phyloP scores from a whole-genome alignment of 345 rosid species.

The Eucalyptus regnans region DNA sequence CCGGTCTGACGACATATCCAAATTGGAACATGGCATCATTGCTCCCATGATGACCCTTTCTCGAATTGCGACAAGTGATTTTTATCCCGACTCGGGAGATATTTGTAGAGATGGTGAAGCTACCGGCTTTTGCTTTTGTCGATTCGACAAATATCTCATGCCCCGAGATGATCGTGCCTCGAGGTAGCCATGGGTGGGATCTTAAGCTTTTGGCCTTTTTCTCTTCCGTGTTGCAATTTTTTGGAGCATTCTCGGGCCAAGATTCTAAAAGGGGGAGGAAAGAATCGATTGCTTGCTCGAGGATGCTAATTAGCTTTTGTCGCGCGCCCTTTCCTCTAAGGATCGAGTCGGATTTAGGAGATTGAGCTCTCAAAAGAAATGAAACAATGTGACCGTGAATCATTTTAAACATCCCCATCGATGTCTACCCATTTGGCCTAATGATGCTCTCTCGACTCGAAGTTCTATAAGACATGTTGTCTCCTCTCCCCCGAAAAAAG shows the following conservation, averaged over 20 bases:
- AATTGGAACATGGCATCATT: not conserved
- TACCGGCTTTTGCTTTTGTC: not conserved
- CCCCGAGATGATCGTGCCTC: not conserved
- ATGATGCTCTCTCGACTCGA: not conserved
- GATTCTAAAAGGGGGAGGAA: not conserved
- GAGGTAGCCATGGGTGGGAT: not conserved
- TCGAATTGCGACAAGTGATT: not conserved
- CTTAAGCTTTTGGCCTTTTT: not conserved
- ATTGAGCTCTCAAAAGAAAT: not conserved
- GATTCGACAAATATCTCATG: not conserved
- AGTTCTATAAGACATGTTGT: not conserved
- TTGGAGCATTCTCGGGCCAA: not conserved
- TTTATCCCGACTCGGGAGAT: not conserved
- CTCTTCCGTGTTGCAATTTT: not conserved
- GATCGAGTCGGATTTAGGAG: not conserved
- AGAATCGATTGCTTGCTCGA: not conserved
- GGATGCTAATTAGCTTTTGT: not conserved
- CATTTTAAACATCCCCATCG: not conserved
- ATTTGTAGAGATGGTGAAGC: not conserved
- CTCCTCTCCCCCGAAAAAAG: not conserved
- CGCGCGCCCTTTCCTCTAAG: fast-evolving
- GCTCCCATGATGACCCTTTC: not conserved
- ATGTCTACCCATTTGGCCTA: not conserved
- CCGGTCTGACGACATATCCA: not conserved
- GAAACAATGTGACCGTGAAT: not conserved